Percentiles rank a stretch among this genome's conserved stretches.
phyloP scores from a whole-genome alignment of 805 yeast genomes.

The Myxozyma udenii region DNA sequence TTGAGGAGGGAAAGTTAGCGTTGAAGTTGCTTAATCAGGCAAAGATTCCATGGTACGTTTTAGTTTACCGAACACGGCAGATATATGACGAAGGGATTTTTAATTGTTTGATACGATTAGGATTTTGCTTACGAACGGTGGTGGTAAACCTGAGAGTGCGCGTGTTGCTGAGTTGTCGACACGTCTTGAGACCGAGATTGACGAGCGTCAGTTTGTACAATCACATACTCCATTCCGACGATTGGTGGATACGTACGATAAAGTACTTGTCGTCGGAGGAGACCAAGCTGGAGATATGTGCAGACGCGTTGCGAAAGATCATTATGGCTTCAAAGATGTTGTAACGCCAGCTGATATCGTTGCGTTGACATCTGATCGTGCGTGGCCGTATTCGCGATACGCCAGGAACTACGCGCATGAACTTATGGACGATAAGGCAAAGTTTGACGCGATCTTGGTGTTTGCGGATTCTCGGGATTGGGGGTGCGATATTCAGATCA shows the following conservation, averaged over 20 bases:
- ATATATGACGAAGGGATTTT: conserved; percentile 51
- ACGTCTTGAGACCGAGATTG: conserved; percentile 46
- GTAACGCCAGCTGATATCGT: conserved; percentile 71
- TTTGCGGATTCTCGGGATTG: conserved; percentile 88
- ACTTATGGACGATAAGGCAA: conserved; percentile 7
- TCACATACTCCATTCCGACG: conserved; percentile 83
- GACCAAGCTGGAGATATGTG: conserved; percentile 52
- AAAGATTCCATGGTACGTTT: conserved; percentile 54
- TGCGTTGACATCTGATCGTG: conserved; percentile 46
- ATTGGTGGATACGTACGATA: conserved; percentile 49
- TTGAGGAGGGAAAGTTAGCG: conserved; percentile 64
- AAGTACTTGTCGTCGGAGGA: conserved; percentile 85
- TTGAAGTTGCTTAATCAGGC: conserved; percentile 50
- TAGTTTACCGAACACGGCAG: too few relatives aligned
- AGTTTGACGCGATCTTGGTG: conserved; percentile 71
- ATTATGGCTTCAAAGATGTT: conserved; percentile 71
- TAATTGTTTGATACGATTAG: conserved; percentile 57
- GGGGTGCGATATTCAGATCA: conserved; percentile 79
- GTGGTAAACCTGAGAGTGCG: conserved; percentile 68
- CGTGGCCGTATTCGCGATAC: conserved; percentile 68
- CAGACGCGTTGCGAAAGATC: conserved; percentile 61
- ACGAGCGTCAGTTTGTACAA: conserved; percentile 68
- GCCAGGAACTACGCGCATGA: conserved; percentile 40
- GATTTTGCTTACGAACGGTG: conserved; percentile 86
- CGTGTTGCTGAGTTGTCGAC: conserved; percentile 54